Evolutionary conservation across 495 filamentous ascomycete species (phyloP), one percentile per base, ranked within the genome.

Genomic region (Talaromyces proteolyticus): DNA sequence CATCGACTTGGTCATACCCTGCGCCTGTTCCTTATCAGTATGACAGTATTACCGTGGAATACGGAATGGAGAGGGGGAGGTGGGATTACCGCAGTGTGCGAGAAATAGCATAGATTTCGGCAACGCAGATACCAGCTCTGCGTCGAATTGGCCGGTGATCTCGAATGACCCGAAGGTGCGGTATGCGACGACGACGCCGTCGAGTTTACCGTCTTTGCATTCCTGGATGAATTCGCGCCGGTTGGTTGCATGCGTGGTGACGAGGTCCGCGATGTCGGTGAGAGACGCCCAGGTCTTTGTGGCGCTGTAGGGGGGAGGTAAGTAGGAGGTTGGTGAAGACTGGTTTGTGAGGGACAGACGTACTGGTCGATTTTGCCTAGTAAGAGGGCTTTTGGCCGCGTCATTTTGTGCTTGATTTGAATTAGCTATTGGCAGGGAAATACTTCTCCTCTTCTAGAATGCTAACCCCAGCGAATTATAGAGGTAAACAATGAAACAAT

Each of bases 1-100:
- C 74, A 60, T 85, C 79, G 48, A 93, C 70, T 66, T 89, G 84
- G 65, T 93, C 89, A 66, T 92, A 93, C 18, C 89, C 89, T 34
- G 88, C 86, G 37, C 81, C 82, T 80, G 19, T 24, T 41, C 18
- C 19, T 2, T 45, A 12, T 45, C 19, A 22, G 19, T 45, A n/a
- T 24, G 19, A 2, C 8, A 6, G 14, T 10, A 7, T 29, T 47
- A 37, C 36, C 7, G 42, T 16, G 8, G 14, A 42, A 24, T 4
- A 16, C 4, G 6, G 6, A 41, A 34, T 37, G 24, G 2, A n/a
- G 42, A 42, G 34, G 17, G 18, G 19, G 14, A 44, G 24, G 44
- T 0, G 14, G 3, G 34, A 60, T 44, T 65, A 76, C 75, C 76
- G 48, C 81, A 83, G 43, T 82, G 76, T 11, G 71, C 72, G 38